Conservation (phyloP, 768 basidiomycete genomes). For the Phylloporus rhodoxanthus region DNA sequence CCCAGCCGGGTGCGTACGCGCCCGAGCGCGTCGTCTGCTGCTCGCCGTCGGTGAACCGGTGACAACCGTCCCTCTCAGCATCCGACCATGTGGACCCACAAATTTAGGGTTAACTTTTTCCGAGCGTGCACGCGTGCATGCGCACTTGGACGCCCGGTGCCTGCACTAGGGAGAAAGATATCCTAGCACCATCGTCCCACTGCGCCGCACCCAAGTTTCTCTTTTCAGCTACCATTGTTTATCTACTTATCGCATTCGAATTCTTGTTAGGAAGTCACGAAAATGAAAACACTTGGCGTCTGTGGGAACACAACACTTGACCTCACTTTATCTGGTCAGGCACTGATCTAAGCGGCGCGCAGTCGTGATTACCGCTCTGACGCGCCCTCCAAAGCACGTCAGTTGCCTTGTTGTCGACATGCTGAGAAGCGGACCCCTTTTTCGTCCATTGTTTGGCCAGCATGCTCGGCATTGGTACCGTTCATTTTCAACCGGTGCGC, state of each 20-base stretch:
- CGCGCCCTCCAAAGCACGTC: slow-evolving; percentile 24
- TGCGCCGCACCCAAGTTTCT: slow-evolving; percentile 4
- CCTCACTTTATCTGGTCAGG: slow-evolving; percentile 26
- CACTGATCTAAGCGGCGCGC: slow-evolving; percentile 22
- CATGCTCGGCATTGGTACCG: slow-evolving; percentile 13
- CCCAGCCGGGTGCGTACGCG: slow-evolving; percentile 26
- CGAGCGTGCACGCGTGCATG: not conserved
- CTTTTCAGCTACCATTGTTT: slow-evolving; percentile 6
- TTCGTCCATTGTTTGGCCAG: slow-evolving; percentile 22
- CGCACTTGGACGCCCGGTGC: not conserved
- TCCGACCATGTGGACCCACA: slow-evolving; percentile 6
- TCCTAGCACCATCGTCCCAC: not conserved
- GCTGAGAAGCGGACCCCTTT: slow-evolving; percentile 8
- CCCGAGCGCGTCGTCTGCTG: slow-evolving; percentile 11
- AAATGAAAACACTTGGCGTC: slow-evolving; percentile 24
- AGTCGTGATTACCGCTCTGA: slow-evolving; percentile 20
- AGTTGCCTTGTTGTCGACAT: slow-evolving; percentile 15
- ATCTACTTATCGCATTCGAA: slow-evolving; percentile 15
- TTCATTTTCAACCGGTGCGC: slow-evolving; percentile 19
- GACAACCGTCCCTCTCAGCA: slow-evolving; percentile 5
- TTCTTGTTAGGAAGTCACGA: slow-evolving; percentile 9
- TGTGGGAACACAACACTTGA: slow-evolving; percentile 19
- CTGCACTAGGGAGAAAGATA: not conserved
- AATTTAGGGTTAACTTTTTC: slow-evolving; percentile 18
- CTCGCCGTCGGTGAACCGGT: slow-evolving; percentile 32